These are phyloP conservation scores for Penicillium expansum DNA, from an alignment of 2,329 filamentous ascomycete species.

Conservation along the genomic window DNA sequence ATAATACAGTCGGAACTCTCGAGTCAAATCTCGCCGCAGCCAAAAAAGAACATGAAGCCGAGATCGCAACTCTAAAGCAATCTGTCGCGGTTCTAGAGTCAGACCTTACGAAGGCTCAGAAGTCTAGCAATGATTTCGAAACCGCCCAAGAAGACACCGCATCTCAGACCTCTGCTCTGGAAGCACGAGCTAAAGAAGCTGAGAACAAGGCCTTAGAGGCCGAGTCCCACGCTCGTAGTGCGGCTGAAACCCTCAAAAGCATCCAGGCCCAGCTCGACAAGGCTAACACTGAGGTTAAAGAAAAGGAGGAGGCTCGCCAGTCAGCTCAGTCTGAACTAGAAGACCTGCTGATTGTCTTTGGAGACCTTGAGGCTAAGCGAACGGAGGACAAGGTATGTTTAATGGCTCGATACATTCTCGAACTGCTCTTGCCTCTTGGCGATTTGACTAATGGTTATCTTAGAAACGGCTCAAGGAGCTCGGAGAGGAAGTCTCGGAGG, in stretches of 20 bases:
- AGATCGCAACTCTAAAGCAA: slow-evolving; percentile 58
- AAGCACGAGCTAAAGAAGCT: slow-evolving; percentile 50
- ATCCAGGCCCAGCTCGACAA: slow-evolving; percentile 31
- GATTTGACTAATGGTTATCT: slow-evolving; percentile 38
- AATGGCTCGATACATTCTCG: neutral
- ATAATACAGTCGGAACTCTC: slow-evolving; percentile 57
- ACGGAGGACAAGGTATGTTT: slow-evolving; percentile 67
- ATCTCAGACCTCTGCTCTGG: slow-evolving; percentile 45
- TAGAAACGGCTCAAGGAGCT: slow-evolving; percentile 61
- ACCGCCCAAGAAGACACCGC: slow-evolving; percentile 53
- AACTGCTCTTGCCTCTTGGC: neutral
- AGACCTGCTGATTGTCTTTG: slow-evolving; percentile 77
- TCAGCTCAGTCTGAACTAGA: slow-evolving; percentile 71
- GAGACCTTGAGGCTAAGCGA: slow-evolving; percentile 74
- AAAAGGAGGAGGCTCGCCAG: slow-evolving; percentile 62
- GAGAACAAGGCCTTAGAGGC: slow-evolving; percentile 29
- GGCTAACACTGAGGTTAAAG: slow-evolving; percentile 33
- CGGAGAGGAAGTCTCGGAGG: slow-evolving; percentile 71
- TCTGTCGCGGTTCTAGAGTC: slow-evolving; percentile 58
- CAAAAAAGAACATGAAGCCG: slow-evolving; percentile 57
- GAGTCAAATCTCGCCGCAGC: slow-evolving; percentile 40
- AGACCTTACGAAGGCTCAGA: slow-evolving; percentile 50
- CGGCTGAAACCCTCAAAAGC: slow-evolving; percentile 56
- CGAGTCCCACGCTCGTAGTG: slow-evolving; percentile 42
- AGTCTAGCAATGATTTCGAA: slow-evolving; percentile 56